These are phyloP conservation scores for Tieghemostelium lacteum DNA, from an alignment of 78 protist species.

Conservation along the genomic window DNA sequence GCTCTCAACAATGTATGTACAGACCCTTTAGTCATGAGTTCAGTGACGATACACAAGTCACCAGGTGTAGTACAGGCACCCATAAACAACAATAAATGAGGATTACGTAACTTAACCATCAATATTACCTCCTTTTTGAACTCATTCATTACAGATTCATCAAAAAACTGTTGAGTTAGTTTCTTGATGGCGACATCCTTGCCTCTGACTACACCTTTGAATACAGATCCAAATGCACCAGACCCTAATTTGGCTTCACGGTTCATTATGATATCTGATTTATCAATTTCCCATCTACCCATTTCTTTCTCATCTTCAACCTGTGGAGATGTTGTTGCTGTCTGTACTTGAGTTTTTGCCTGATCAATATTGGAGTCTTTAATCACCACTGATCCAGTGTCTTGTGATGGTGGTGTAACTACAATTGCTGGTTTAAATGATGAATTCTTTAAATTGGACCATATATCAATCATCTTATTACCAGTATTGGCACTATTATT, in stretches of 20 bases:
- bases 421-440: conserved; percentile 6
- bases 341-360: background rate
- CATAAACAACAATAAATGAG: conserved; percentile 72
- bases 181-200: conserved; percentile 85
- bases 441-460: conserved; percentile 42
- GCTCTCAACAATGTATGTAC: conserved; percentile 58
- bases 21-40: conserved; percentile 81
- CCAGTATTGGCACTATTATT: too few species aligned
- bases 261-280: conserved; percentile 21
- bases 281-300: conserved; percentile 66
- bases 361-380: background rate
- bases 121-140: conserved; percentile 79
- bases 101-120: conserved; percentile 75
- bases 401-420: background rate
- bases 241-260: conserved; percentile 65
- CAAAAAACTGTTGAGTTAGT: conserved; percentile 70
- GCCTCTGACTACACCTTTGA: conserved; percentile 78
- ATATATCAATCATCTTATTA: background rate
- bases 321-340: background rate
- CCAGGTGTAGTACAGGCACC: conserved; percentile 81
- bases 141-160: conserved; percentile 67
- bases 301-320: conserved; percentile 60
- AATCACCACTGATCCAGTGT: background rate
- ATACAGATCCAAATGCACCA: conserved; percentile 84
- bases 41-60: conserved; percentile 71